Evolutionary conservation across 208 protist genomes (phyloP), one percentile per base, ranked within the genome.

Genomic region (Vickermania spadyakhi): DNA sequence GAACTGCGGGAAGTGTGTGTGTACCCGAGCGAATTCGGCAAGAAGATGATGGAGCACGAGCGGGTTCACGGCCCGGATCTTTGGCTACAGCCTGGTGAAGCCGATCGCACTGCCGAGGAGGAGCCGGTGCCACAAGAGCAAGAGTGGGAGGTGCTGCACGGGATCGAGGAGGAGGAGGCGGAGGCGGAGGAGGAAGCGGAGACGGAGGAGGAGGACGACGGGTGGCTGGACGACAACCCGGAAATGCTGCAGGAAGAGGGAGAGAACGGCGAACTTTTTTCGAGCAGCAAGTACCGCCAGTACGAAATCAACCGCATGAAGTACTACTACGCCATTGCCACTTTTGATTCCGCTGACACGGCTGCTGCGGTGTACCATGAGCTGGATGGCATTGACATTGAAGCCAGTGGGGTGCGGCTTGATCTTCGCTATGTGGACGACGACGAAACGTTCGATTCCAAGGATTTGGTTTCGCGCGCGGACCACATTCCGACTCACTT

Each of bases 261-360:
- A 52, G 89, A 90, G 22, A 76, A 94, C 31, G 86, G 89, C 22
- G 88, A 97, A 65, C 77, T 84, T 57, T 93, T 97, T 72, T 93
- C 89, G 0, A 67, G 75, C 54, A 93, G 92, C 49, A 93, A 96
- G 74, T 90, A 89, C 62, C 78, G 92, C 45, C 69, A 79, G 65
- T 98, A 98, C 79, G 94, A 98, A 75, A 84, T 96, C 64, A 64
- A 91, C 62, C 83, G 91, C 30, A 85, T 98, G 78, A 87, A 83
- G 69, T 98, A 98, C 75, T 99, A 97, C 75, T 99, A 98, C 77
- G 97, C 96, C n/a, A 81, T 99, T 0, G 94, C 94, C 21, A 91
- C 86, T 36, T 98, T 97, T 73, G 96, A 98, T 80, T 87, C 72
- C 1, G 54, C 81, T 2, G 84, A 86, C 14, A 98, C 97, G 14